Evolutionary conservation across 768 basidiomycete genomes (phyloP).

Genomic region (Leccinum variicolor): DNA sequence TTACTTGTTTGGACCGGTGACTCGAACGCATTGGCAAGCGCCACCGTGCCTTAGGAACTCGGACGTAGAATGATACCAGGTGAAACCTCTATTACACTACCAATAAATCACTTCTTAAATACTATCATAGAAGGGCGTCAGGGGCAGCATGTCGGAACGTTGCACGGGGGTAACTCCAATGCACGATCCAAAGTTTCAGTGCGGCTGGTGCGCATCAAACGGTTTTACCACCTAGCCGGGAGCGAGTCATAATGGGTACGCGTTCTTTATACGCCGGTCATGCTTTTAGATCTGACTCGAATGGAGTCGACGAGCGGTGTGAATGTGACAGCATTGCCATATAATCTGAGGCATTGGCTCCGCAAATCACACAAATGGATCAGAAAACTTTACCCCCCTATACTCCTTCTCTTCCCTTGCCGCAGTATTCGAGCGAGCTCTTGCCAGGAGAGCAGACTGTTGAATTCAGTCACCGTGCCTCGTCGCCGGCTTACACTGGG

Average conservation of each 20-base stretch:
- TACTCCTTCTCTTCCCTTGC: slow-evolving; percentile 49
- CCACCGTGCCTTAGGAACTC: background rate
- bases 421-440: slow-evolving; percentile 52
- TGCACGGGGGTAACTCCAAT: background rate
- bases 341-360: background rate
- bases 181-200: background rate
- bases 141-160: background rate
- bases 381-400: slow-evolving; percentile 43
- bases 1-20: background rate
- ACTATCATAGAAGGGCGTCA: background rate
- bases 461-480: slow-evolving; percentile 36
- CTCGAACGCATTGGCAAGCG: background rate
- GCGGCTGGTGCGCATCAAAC: background rate
- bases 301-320: background rate
- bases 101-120: background rate
- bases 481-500: slow-evolving; percentile 8
- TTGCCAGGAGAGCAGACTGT: slow-evolving; percentile 48
- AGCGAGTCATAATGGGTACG: background rate
- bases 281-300: slow-evolving; percentile 2
- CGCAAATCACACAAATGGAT: slow-evolving; percentile 2
- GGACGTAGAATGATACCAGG: background rate
- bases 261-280: background rate
- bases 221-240: background rate
- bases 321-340: background rate
- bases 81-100: background rate